Base-by-base conservation (phyloP, 192 early-diverging fungal species). In the Oehlia diaphana region DNA sequence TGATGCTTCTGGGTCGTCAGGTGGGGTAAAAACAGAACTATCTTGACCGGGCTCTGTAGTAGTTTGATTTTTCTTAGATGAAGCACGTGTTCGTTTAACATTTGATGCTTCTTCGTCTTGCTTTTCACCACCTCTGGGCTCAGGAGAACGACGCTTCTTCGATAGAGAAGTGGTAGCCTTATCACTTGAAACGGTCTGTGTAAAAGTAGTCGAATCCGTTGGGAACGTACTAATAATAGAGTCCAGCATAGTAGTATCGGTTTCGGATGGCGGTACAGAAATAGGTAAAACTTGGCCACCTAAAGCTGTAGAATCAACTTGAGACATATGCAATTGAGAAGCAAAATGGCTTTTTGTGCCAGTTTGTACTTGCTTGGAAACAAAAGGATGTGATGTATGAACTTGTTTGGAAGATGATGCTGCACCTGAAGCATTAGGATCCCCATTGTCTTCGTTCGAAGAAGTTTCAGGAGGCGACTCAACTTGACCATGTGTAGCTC, bases 391-490 rank as follows among this genome's bases (percentile, higher is more conserved):
- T 47, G 44, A 12, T 47, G 44, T 47, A 10, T 47, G 33, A 68
- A 68, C 23, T 44, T n/a, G 69, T 31, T 28, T 72, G 47, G 70
- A 72, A 31, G 71, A 47, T 19, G 71, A 72, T 47, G 71, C 71
- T 13, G n/a, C 44, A 72, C 42, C 71, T 42, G 64, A 66, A 33
- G 23, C 10, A 26, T 26, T 66, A 44, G 14, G 62, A 49, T 77
- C 74, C 35, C 61, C 77, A 26, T 53, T 78, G 8, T 79, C 77
- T 79, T 79, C 77, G 42, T 66, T 68, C 7, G 77, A 79, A 67
- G 77, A 79, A 21, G 77, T 70, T 79, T 50, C 44, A 14, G 67
- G 28, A 0, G 77, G 77, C 31, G 77, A 79, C 39, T 77, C 75
- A 37, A 77, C 39, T 8, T 65, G 53, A 10, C 77, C 77, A 35